phyloP scores from a whole-genome alignment of 768 basidiomycete genomes.

The Polyporus arcularius region DNA sequence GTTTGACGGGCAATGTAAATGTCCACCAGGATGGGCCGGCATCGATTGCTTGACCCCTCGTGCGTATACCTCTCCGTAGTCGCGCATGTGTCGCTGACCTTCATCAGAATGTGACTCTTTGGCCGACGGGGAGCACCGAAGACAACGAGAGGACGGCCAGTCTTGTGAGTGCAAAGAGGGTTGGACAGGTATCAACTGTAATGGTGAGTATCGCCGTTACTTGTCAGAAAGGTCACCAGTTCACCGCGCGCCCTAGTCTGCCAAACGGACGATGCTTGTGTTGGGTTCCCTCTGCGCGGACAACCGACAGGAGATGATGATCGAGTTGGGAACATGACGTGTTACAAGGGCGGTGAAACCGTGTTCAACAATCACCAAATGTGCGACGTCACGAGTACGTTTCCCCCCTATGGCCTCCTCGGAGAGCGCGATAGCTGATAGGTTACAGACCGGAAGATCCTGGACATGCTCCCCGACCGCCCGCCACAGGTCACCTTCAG shows the following conservation, averaged over 20 bases:
- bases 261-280: constrained; percentile 77
- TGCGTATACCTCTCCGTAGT: constrained; percentile 42
- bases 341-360: constrained; percentile 90
- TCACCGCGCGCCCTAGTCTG: constrained; percentile 60
- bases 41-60: constrained; percentile 92
- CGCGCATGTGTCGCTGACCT: constrained; percentile 3
- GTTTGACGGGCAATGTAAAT: constrained; percentile 95
- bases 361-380: constrained; percentile 97
- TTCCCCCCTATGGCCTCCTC: neutral
- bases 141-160: constrained; percentile 73
- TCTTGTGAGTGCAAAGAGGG: constrained; percentile 91
- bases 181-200: constrained; percentile 97
- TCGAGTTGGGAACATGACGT: constrained; percentile 72
- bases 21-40: constrained; percentile 96
- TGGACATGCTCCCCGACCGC: constrained; percentile 88
- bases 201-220: constrained; percentile 56
- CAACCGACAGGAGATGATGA: constrained; percentile 40
- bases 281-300: constrained; percentile 69
- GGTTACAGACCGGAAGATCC: constrained; percentile 82
- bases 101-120: constrained; percentile 88
- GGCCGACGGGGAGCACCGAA: constrained; percentile 84
- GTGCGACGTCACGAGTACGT: constrained; percentile 96
- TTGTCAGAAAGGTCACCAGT: neutral
- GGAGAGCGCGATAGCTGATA: neutral
- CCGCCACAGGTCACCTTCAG: constrained; percentile 97